phyloP scores from a whole-genome alignment of 305 asterid genomes.

The Plantago lanceolata region DNA sequence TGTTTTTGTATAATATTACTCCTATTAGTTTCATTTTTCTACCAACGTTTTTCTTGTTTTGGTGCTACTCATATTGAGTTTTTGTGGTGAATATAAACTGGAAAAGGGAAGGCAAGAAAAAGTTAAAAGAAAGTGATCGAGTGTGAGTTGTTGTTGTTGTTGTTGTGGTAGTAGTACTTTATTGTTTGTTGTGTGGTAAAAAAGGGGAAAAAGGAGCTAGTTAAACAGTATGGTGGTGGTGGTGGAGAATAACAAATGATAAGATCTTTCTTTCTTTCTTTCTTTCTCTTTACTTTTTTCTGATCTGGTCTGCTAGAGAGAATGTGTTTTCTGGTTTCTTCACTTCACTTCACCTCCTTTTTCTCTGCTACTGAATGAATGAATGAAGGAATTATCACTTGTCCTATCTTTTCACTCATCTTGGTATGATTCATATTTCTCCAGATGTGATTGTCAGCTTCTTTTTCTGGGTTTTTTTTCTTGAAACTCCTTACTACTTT shows the following conservation, averaged over 20 bases:
- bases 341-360: no score
- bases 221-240: not conserved
- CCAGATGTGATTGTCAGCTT: slow-evolving; percentile 13
- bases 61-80: not conserved
- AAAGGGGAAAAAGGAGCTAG: slow-evolving; percentile 8
- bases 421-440: not conserved
- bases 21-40: no score
- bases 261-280: slow-evolving; percentile 2
- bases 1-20: no score
- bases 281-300: slow-evolving; percentile 16
- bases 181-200: no score
- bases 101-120: no score
- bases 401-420: no score
- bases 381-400: not conserved
- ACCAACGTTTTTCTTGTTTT: not conserved
- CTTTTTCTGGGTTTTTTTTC: slow-evolving; percentile 8
- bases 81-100: no score
- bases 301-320: slow-evolving; percentile 31
- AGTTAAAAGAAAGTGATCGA: not conserved
- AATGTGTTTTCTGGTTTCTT: no score
- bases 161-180: not conserved
- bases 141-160: not conserved
- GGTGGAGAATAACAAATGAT: slow-evolving; percentile 17
- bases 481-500: slow-evolving; percentile 8
- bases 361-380: not conserved